A percentile compares a stretch with the other conserved stretches of the same genome.
Evolutionary conservation across 176 grass and related monocot genomes (phyloP).

Genomic region (Bonia amplexicaulis): DNA sequence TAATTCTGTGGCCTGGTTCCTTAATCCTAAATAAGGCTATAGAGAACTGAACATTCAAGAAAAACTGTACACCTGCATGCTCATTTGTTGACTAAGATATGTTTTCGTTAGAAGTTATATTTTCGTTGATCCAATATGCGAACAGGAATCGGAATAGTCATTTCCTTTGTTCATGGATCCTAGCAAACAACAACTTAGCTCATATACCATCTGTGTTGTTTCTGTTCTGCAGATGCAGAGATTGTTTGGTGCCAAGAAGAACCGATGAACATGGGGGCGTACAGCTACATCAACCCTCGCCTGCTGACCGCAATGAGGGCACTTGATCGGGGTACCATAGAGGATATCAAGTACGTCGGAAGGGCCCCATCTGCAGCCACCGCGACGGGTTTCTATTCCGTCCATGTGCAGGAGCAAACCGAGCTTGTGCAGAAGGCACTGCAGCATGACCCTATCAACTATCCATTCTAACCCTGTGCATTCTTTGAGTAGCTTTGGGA

Average conservation of each 20-base stretch:
- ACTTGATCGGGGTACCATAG: slow-evolving; percentile 52
- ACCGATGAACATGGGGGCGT: slow-evolving; percentile 97
- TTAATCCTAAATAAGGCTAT: neutral
- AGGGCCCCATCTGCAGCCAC: slow-evolving; percentile 89
- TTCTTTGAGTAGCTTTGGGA: slow-evolving; percentile 15
- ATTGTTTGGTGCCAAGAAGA: slow-evolving; percentile 99
- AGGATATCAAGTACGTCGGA: slow-evolving; percentile 88
- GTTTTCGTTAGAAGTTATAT: neutral
- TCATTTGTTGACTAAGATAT: neutral
- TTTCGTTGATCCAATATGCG: neutral
- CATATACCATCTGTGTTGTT: neutral
- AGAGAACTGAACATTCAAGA: neutral
- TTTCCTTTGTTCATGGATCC: neutral
- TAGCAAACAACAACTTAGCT: neutral
- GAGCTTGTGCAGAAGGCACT: slow-evolving; percentile 81
- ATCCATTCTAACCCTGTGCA: slow-evolving; percentile 28
- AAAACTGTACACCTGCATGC: neutral
- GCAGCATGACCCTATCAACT: slow-evolving; percentile 50
- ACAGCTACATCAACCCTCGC: slow-evolving; percentile 69
- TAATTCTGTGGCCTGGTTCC: neutral
- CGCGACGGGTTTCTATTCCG: slow-evolving; percentile 76
- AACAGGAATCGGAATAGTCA: neutral
- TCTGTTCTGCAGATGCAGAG: slow-evolving; percentile 73
- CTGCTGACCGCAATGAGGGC: slow-evolving; percentile 73
- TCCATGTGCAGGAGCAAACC: slow-evolving; percentile 81